These are phyloP conservation scores for Sporobolus alterniflorus DNA, from an alignment of 202 grass and related monocot species.

Conservation along the genomic window DNA sequence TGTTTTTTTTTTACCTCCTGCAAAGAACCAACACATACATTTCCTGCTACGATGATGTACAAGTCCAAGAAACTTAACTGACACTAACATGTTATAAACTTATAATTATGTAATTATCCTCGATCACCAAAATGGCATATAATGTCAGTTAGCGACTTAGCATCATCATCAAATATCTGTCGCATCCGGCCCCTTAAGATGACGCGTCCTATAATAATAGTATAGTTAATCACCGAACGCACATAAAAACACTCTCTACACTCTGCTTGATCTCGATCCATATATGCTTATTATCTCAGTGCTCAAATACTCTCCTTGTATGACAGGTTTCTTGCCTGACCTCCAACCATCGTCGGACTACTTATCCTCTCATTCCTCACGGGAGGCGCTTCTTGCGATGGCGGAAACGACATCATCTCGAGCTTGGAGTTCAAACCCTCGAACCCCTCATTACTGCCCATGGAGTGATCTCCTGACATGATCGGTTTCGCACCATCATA, in stretches of 20 bases:
- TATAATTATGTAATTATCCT: background rate
- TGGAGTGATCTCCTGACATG: constrained; percentile 53
- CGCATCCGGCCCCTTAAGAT: background rate
- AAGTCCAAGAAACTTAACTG: background rate
- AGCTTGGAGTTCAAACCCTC: constrained; percentile 55
- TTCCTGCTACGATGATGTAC: background rate
- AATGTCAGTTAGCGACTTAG: background rate
- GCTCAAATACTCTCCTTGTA: constrained; percentile 46
- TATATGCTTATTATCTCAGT: background rate
- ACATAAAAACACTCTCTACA: background rate
- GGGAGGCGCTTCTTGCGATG: constrained; percentile 38
- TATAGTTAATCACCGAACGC: background rate
- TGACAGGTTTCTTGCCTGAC: constrained; percentile 63
- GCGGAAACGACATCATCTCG: constrained; percentile 52
- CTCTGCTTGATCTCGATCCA: background rate
- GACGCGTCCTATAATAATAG: background rate
- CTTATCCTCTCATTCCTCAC: constrained; percentile 59
- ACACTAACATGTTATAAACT: background rate
- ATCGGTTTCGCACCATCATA: constrained; percentile 64
- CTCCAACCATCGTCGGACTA: constrained; percentile 37
- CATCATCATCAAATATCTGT: background rate
- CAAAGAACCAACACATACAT: background rate
- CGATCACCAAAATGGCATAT: background rate
- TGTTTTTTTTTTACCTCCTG: background rate
- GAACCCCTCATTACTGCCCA: constrained; percentile 54